Percentiles rank a stretch among this genome's conserved stretches.
Evolutionary conservation across 2,329 filamentous ascomycete genomes (phyloP).

Genomic region (Mycogone perniciosa): DNA sequence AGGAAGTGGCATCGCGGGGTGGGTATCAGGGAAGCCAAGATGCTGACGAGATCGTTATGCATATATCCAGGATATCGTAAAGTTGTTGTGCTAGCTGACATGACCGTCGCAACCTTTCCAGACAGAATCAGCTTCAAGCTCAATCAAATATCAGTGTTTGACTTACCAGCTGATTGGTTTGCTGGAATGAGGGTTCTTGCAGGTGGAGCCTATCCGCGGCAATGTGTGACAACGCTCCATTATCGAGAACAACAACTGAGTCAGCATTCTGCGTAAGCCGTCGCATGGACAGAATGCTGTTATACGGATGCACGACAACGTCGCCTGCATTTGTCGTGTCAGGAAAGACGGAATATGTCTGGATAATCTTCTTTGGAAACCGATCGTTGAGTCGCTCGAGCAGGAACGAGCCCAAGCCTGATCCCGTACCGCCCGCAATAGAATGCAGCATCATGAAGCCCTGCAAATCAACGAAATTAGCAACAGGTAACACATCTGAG

Average conservation of each 20-base stretch:
- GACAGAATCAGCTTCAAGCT: not conserved
- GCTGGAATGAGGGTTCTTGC: constrained; percentile 90
- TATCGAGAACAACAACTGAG: constrained; percentile 94
- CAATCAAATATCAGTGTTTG: not conserved
- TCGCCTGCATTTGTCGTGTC: constrained; percentile 82
- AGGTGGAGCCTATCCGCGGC: constrained; percentile 92
- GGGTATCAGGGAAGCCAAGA: constrained; percentile 90
- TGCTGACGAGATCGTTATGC: constrained; percentile 98
- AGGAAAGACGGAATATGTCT: constrained; percentile 97
- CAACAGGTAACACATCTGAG: too few relatives aligned
- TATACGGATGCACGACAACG: constrained; percentile 97
- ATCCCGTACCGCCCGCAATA: constrained; percentile 93
- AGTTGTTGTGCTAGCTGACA: constrained; percentile 96
- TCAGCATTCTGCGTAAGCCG: constrained; percentile 93
- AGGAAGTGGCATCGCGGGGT: constrained; percentile 97
- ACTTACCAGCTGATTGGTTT: constrained; percentile 86
- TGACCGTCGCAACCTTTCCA: constrained; percentile 79
- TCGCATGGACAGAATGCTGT: constrained; percentile 87
- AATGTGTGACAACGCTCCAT: constrained; percentile 87
- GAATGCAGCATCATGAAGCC: constrained; percentile 99
- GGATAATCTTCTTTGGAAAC: constrained; percentile 98
- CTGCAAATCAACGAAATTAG: constrained; percentile 30
- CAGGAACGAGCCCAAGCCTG: constrained; percentile 89
- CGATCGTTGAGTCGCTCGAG: constrained; percentile 93
- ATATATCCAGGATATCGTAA: constrained; percentile 97